A percentile compares a stretch with the other conserved stretches of the same genome.
Evolutionary conservation across 192 early-diverging fungal species (phyloP).

Genomic region (Backusella westeae): DNA sequence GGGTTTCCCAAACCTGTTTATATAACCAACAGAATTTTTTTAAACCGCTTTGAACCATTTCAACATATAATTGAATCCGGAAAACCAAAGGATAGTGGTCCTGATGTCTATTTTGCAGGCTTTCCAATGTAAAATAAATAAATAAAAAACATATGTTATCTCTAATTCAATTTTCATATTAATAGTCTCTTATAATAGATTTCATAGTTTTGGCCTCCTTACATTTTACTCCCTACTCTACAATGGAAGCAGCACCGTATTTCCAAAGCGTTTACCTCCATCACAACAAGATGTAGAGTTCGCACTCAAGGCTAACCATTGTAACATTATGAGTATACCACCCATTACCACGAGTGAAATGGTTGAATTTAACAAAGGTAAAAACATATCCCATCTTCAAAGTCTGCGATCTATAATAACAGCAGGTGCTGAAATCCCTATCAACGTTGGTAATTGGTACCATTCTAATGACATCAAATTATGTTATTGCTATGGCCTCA

Average conservation of each 20-base stretch:
- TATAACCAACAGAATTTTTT: not conserved
- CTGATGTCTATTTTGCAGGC: not conserved
- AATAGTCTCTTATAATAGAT: not conserved
- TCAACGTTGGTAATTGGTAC: not conserved
- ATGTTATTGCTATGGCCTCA: not conserved
- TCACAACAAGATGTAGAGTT: not conserved
- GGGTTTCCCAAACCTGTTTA: not conserved
- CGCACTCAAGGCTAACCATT: not conserved
- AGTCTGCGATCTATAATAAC: not conserved
- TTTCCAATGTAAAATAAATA: not conserved
- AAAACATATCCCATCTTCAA: not conserved
- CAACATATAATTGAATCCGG: not conserved
- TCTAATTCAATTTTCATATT: not conserved
- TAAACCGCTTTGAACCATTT: not conserved
- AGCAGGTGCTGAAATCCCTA: not conserved
- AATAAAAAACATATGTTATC: not conserved
- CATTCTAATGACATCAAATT: not conserved
- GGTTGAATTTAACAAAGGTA: not conserved
- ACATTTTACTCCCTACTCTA: not conserved
- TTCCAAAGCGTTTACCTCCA: not conserved
- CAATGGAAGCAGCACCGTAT: not conserved
- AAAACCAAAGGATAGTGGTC: not conserved
- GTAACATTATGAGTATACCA: not conserved
- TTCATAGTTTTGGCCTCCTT: not conserved
- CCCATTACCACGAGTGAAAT: not conserved